Evolutionary conservation across 352 stramenopile genomes (phyloP), one percentile per base, ranked within the genome.

Genomic region (Elongisporangium senticosum): DNA sequence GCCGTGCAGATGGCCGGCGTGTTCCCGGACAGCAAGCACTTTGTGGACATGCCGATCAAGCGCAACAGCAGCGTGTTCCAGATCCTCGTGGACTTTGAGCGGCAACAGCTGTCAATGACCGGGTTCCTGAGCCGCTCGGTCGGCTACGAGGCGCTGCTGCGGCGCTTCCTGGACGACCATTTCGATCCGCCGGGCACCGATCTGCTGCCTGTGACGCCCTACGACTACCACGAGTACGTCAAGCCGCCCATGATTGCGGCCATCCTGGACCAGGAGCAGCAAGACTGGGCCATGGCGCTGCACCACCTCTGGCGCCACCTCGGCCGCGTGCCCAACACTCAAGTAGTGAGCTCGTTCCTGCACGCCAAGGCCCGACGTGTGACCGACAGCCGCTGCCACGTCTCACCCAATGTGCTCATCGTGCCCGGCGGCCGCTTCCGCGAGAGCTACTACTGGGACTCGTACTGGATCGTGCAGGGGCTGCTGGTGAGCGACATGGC

Each of bases 401-500:
- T 67, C 54, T 56, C 66, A 39, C 74, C 75, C 47, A 82, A 89
- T 39, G 72, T 93, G 23, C 62, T 97, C 40, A 88, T 97, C 48
- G 82, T 97, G 0, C 90, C 89, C 7, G 91, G 90, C 19, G 91
- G 87, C 5, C 77, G 91, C n/a, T 98, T 98, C 63, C 81, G 89
- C 10, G 91, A 98, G 67, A 87, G 71, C 43, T 98, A 97, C 72
- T 97, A 97, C 66, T 97, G 91, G 91, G 91, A 98, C 61, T 91
- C 81, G 58, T 97, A 92, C 69, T 98, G 91, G 91, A 97, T 97
- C 54, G 79, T 97, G 10, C 65, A 90, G 55, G 89, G 90, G 0
- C 71, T 97, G 5, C 65, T 97, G 37, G 80, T 93, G 8, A 94
- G 84, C 60, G 68, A 76, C 53, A 93, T 97, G 87, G 51, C 64